Evolutionary conservation across 257 asterid species (phyloP).

Genomic region (Ilex asprella): DNA sequence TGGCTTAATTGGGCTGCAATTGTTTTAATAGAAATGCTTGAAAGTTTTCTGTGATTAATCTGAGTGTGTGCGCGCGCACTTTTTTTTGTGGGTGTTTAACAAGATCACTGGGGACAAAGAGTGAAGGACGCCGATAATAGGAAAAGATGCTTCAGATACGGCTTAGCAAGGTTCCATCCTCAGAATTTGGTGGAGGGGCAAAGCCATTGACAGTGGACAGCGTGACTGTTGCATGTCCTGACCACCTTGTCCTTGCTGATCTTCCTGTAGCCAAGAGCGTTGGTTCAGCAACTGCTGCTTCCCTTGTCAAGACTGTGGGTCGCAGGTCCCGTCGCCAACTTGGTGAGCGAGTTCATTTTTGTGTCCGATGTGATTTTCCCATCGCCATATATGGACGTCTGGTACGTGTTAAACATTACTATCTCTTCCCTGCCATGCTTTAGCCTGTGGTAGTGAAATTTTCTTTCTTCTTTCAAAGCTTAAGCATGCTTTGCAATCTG

Average conservation of each 20-base stretch:
- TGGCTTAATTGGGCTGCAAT: too few species aligned
- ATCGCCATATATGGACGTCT: slow-evolving; percentile 92
- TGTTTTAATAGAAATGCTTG: too few species aligned
- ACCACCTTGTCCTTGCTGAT: slow-evolving; percentile 88
- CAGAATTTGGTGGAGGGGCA: slow-evolving; percentile 54
- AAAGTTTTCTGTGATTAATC: too few species aligned
- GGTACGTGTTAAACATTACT: slow-evolving; percentile 29
- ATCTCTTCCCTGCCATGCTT: neutral
- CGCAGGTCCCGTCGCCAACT: slow-evolving; percentile 94
- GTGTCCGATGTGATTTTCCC: slow-evolving; percentile 85
- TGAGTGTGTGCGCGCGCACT: too few species aligned
- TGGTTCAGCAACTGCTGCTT: slow-evolving; percentile 50
- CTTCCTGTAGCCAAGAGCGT: slow-evolving; percentile 94
- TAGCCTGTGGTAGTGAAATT: neutral
- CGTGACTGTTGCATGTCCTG: slow-evolving; percentile 96
- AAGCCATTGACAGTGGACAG: slow-evolving; percentile 53
- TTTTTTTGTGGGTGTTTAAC: too few species aligned
- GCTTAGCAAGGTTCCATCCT: slow-evolving; percentile 72
- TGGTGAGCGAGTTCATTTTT: slow-evolving; percentile 91
- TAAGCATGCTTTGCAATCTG: neutral
- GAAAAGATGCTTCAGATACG: slow-evolving; percentile 87
- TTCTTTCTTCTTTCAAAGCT: neutral
- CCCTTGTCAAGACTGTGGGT: slow-evolving; percentile 64
- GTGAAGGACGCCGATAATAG: too few species aligned
- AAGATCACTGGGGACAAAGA: too few species aligned